Evolutionary conservation across 257 asterid genomes (phyloP).

Genomic region (Penstemon barbatus): DNA sequence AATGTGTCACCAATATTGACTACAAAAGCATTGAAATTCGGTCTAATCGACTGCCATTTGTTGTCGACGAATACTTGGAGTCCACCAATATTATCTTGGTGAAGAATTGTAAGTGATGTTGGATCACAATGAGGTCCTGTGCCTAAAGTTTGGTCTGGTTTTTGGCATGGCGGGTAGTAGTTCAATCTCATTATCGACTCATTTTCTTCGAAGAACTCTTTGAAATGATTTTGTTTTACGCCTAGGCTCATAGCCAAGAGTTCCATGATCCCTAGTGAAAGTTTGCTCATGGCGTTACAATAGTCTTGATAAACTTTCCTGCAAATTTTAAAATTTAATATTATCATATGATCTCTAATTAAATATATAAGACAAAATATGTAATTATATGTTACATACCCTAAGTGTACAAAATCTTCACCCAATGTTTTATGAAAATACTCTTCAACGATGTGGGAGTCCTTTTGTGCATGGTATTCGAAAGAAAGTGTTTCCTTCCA

Average conservation of each 20-base stretch:
- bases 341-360: background rate
- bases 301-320: constrained; percentile 63
- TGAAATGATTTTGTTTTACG: constrained; percentile 35
- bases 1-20: constrained; percentile 86
- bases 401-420: constrained; percentile 45
- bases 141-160: constrained; percentile 69
- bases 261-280: constrained; percentile 67
- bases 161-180: constrained; percentile 71
- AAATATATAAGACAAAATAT: no score
- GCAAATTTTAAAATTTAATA: background rate
- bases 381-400: constrained; percentile 37
- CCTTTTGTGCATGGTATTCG: constrained; percentile 39
- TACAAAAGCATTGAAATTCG: constrained; percentile 53
- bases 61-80: constrained; percentile 71
- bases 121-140: constrained; percentile 89
- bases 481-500: constrained; percentile 90
- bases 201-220: constrained; percentile 54
- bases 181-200: constrained; percentile 76
- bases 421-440: constrained; percentile 55
- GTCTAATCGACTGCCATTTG: constrained; percentile 62
- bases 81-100: constrained; percentile 71
- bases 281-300: constrained; percentile 56
- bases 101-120: constrained; percentile 76
- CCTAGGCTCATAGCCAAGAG: constrained; percentile 71
- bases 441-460: constrained; percentile 45